Base-by-base conservation (phyloP, 177 flowering plant species). In the Vitis hybrid region DNA sequence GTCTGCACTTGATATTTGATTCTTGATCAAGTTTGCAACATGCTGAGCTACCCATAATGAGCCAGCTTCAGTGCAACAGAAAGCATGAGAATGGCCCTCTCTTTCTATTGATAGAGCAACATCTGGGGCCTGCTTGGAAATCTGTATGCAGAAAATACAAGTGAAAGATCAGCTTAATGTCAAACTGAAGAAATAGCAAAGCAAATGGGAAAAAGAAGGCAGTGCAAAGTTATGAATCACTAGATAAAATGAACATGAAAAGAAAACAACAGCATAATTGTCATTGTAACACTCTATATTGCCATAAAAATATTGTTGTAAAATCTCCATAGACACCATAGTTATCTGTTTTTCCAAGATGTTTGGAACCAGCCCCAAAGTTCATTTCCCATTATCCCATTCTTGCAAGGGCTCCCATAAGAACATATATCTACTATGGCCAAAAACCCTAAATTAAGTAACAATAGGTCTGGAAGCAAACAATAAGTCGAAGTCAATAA, bases 11-110 rank as follows among this genome's bases (percentile, higher is more conserved):
- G 59, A 65, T 17, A 71, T 19, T 59, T 75, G 77, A 63, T 72
- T 75, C 77, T 84, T 82, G 76, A 92, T 85, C 83, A 88, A 75
- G 76, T 66, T 74, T 20, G 87, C 92, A 6, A 93, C 92, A 76
- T 89, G 82, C 58, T 78, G 78, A 66, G 99, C 98, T 73, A 86
- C 96, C 97, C 98, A 93, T 24, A 72, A 14, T 19, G 99, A 93
- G 11, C 96, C 99, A 65, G 89, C 90, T 75, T 85, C 88, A 5
- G 90, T 83, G 82, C 94, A 89, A 73, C 89, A 79, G 79, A 91
- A 95, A 67, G 78, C 81, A 80, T 95, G 98, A 24, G 87, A 78
- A 64, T 84, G 92, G 44, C 93, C 95, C 74, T 92, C 93, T 70
- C 88, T 79, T 77, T 95, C 98, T 19, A 93, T 81, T 12, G 88